Evolutionary conservation across 192 early-diverging fungal genomes (phyloP).

Genomic region (Coemansia sp.): DNA sequence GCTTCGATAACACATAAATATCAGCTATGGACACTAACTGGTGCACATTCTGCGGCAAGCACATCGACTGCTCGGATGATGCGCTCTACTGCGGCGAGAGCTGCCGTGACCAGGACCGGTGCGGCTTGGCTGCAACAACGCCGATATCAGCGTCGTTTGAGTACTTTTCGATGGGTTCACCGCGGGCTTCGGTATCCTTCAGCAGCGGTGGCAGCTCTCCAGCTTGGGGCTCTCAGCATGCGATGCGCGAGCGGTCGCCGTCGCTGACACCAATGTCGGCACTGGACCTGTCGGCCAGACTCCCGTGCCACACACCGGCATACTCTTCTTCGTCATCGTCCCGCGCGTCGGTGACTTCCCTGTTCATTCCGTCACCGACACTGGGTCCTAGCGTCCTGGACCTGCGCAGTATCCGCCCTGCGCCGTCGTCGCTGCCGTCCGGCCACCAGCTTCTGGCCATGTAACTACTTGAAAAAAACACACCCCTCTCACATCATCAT

Average conservation of each 20-base stretch:
- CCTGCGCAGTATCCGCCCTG: slow-evolving; percentile 22
- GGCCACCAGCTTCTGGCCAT: slow-evolving; percentile 44
- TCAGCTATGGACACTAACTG: slow-evolving; percentile 47
- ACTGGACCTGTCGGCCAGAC: slow-evolving; percentile 38
- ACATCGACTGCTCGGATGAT: slow-evolving; percentile 48
- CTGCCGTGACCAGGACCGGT: slow-evolving; percentile 34
- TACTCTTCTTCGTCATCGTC: slow-evolving; percentile 37
- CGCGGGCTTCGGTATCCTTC: slow-evolving; percentile 20
- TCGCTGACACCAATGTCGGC: slow-evolving; percentile 48
- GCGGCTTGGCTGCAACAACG: background rate
- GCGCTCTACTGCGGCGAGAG: slow-evolving; percentile 47
- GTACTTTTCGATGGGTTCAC: slow-evolving; percentile 31
- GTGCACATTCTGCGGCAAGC: slow-evolving; percentile 53
- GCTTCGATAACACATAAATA: slow-evolving; percentile 3
- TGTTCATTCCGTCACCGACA: slow-evolving; percentile 27
- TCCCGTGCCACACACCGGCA: slow-evolving; percentile 48
- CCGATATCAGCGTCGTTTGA: slow-evolving; percentile 19
- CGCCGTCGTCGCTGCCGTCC: slow-evolving; percentile 32
- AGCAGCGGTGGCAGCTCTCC: slow-evolving; percentile 11
- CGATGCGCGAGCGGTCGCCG: slow-evolving; percentile 39
- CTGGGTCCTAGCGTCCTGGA: slow-evolving; percentile 41
- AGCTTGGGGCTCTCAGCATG: slow-evolving; percentile 18
- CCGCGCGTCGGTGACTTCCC: slow-evolving; percentile 5
- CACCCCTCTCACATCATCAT: background rate
- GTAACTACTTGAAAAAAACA: slow-evolving; percentile 15